These are phyloP conservation scores for Dipteronia dyeriana DNA, from an alignment of 345 rosid species.

Conservation along the genomic window DNA sequence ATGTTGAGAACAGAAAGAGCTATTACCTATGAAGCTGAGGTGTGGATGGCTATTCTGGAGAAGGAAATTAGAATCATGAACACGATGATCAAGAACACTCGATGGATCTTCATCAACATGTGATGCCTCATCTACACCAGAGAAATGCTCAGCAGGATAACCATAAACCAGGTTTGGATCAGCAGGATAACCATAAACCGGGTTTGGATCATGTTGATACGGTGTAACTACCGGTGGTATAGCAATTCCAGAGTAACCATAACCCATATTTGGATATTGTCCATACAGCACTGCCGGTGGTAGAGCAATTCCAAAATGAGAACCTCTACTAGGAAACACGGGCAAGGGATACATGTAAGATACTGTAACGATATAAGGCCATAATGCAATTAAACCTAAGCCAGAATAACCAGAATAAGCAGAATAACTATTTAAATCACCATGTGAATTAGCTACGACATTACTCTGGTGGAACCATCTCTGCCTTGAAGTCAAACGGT, in stretches of 20 bases:
- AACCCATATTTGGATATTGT: too few relatives aligned
- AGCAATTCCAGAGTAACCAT: too few relatives aligned
- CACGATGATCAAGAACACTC: background rate
- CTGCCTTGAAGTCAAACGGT: background rate
- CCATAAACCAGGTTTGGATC: conserved; percentile 11
- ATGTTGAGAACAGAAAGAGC: background rate
- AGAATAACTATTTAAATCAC: conserved; percentile 9
- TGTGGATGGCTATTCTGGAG: conserved; percentile 18
- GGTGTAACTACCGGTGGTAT: too few relatives aligned
- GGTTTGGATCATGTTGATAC: conserved; percentile 14
- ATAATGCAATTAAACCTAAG: background rate
- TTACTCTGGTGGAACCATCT: background rate
- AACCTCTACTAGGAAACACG: conserved; percentile 4
- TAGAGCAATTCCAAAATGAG: conserved; percentile 8
- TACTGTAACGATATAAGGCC: background rate
- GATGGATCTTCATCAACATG: conserved; percentile 7
- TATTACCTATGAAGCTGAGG: conserved; percentile 15
- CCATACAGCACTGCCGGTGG: background rate
- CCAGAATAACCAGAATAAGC: background rate
- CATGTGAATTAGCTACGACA: conserved; percentile 1
- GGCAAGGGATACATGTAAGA: conserved; percentile 16
- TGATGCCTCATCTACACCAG: background rate
- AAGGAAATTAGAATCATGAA: conserved; percentile 1
- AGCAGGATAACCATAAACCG: background rate
- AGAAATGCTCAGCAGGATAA: conserved; percentile 15